Conservation (phyloP, 768 basidiomycete genomes). For the Leccinum obscurum region DNA sequence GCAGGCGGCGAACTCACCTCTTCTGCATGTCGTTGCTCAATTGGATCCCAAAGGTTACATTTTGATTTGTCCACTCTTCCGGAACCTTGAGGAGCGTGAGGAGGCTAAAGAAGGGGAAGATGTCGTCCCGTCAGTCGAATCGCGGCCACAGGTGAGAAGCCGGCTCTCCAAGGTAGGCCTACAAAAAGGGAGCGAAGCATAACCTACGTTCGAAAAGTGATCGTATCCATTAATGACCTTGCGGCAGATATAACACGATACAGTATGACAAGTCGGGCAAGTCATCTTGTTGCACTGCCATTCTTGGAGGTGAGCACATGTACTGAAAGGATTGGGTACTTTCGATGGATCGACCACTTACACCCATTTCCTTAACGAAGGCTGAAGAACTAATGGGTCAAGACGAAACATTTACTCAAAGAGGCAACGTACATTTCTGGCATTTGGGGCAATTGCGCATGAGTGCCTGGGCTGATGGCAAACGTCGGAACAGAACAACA, state of each 20-base stretch:
- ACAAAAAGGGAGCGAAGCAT: background rate
- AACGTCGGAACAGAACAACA: conserved; percentile 4
- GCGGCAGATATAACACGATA: conserved; percentile 87
- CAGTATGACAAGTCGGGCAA: conserved; percentile 66
- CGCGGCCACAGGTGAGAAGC: background rate
- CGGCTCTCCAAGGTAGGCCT: background rate
- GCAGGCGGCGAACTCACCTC: conserved; percentile 46
- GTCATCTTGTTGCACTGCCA: conserved; percentile 90
- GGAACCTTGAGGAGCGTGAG: conserved; percentile 12
- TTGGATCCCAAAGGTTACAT: conserved; percentile 68
- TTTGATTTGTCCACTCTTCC: conserved; percentile 38
- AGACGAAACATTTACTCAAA: background rate
- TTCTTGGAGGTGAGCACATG: background rate
- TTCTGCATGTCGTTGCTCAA: conserved; percentile 62
- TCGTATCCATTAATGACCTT: conserved; percentile 72
- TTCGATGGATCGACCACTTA: conserved; percentile 37
- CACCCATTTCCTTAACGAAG: conserved; percentile 78
- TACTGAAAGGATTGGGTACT: background rate
- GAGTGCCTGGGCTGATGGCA: conserved; percentile 62
- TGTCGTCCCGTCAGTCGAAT: conserved; percentile 10
- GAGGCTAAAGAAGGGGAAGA: conserved; percentile 17
- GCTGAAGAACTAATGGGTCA: conserved; percentile 41
- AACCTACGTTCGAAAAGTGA: conserved; percentile 61
- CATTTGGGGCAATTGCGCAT: conserved; percentile 91
- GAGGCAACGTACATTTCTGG: conserved; percentile 56